These are phyloP conservation scores for Saccharomycopsis sp. DNA, from an alignment of 805 yeast species.

Conservation along the genomic window DNA sequence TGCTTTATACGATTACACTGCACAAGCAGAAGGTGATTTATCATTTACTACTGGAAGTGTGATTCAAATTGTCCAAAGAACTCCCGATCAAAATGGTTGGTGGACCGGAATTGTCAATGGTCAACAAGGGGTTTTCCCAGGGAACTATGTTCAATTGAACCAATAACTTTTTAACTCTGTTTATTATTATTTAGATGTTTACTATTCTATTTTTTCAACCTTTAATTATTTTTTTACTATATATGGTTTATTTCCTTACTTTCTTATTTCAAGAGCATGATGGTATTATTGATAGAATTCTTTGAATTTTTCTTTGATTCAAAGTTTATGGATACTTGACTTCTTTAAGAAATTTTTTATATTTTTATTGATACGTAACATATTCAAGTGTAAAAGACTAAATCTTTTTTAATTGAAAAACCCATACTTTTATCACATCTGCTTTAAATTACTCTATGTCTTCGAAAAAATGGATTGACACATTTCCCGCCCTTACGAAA, in stretches of 20 bases:
- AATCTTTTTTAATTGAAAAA: too few relatives aligned
- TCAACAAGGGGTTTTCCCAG: conserved; percentile 87
- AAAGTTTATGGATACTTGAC: too few relatives aligned
- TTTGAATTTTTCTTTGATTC: too few relatives aligned
- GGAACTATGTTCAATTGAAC: conserved; percentile 82
- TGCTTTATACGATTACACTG: conserved; percentile 83
- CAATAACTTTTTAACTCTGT: conserved; percentile 14
- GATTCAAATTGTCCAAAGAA: conserved; percentile 73
- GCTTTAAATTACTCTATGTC: too few relatives aligned
- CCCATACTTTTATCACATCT: too few relatives aligned
- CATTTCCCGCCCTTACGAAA: too few relatives aligned
- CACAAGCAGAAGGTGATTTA: conserved; percentile 90
- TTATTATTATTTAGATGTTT: neutral
- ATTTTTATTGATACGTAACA: too few relatives aligned
- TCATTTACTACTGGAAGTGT: conserved; percentile 80
- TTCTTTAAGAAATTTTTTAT: too few relatives aligned
- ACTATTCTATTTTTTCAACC: neutral
- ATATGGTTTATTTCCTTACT: neutral
- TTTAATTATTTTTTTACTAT: neutral
- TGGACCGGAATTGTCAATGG: conserved; percentile 92
- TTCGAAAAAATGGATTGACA: too few relatives aligned
- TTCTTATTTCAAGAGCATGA: neutral
- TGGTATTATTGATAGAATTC: neutral
- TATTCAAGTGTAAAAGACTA: too few relatives aligned
- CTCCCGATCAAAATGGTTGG: conserved; percentile 88